Conservation (phyloP, 192 early-diverging fungal genomes). For the Diversispora epigaea region DNA sequence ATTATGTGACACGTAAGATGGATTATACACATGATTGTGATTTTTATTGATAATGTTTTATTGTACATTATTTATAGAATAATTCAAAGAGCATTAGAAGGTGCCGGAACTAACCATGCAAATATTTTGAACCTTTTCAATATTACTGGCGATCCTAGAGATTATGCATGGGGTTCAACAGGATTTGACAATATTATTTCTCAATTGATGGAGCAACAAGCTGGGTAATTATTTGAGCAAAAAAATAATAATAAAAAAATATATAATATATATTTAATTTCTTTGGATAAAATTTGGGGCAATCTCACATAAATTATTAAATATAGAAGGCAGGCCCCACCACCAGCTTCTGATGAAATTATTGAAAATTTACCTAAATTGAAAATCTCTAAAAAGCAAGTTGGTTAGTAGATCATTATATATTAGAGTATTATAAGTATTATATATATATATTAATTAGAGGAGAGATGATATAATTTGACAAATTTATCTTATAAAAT, state of each 20-base stretch:
- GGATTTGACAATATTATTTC: slow-evolving; percentile 89
- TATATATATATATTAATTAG: too few species aligned
- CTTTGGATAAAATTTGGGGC: neutral
- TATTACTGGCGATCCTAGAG: slow-evolving; percentile 56
- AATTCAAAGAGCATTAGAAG: slow-evolving; percentile 24
- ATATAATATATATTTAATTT: neutral
- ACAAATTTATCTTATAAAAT: neutral
- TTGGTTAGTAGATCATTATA: slow-evolving; percentile 38
- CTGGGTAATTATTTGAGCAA: slow-evolving; percentile 41
- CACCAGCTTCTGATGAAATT: slow-evolving; percentile 75
- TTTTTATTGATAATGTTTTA: slow-evolving; percentile 31
- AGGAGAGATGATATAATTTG: neutral
- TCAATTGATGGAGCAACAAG: slow-evolving; percentile 75
- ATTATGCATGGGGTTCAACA: slow-evolving; percentile 84
- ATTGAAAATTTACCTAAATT: slow-evolving; percentile 65
- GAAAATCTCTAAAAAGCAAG: slow-evolving; percentile 51
- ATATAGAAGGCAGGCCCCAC: slow-evolving; percentile 68
- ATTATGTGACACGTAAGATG: too few species aligned
- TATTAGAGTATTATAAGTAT: neutral
- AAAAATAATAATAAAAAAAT: too few species aligned
- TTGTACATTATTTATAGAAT: slow-evolving; percentile 31
- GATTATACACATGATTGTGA: too few species aligned
- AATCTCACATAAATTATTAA: neutral
- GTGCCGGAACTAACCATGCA: slow-evolving; percentile 20
- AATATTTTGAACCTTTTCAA: slow-evolving; percentile 33